These are phyloP conservation scores for Sphaerobolus stellatus DNA, from an alignment of 1,284 basidiomycete species.

Conservation along the genomic window DNA sequence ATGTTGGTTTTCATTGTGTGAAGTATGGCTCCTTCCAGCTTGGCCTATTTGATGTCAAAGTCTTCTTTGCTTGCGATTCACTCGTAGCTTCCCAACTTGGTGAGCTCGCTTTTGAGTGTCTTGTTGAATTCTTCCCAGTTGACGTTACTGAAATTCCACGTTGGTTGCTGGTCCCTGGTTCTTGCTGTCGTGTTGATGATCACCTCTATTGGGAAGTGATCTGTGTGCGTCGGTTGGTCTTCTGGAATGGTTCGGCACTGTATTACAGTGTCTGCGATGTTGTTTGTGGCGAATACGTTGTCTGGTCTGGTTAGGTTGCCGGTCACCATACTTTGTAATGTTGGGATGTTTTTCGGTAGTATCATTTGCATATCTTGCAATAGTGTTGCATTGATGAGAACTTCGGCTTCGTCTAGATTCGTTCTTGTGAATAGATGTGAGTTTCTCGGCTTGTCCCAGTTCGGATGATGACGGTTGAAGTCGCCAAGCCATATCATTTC, in stretches of 20 bases:
- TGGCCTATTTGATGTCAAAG: no score
- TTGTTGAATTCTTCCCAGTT: neutral
- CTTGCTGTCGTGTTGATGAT: neutral
- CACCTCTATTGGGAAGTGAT: neutral
- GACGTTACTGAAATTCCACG: neutral
- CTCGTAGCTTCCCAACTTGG: neutral
- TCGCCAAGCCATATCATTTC: neutral
- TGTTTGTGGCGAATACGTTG: neutral
- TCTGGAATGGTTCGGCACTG: neutral
- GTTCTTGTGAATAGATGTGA: neutral
- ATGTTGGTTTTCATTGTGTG: no score
- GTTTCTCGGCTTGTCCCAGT: neutral
- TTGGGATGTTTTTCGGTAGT: neutral
- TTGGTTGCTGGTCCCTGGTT: neutral
- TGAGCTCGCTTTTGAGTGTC: neutral
- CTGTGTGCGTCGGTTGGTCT: neutral
- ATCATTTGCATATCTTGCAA: neutral
- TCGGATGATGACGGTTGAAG: neutral
- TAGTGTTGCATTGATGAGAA: neutral
- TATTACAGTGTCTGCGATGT: neutral
- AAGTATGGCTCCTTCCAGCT: no score
- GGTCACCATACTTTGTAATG: neutral
- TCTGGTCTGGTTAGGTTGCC: neutral
- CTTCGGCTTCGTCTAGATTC: neutral
- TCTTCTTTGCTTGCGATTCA: neutral